Percentiles rank a stretch among this genome's conserved stretches.
These are phyloP conservation scores for Aspergillus quadrilineatus DNA, from an alignment of 2,329 filamentous ascomycete genomes.

Conservation along the genomic window DNA sequence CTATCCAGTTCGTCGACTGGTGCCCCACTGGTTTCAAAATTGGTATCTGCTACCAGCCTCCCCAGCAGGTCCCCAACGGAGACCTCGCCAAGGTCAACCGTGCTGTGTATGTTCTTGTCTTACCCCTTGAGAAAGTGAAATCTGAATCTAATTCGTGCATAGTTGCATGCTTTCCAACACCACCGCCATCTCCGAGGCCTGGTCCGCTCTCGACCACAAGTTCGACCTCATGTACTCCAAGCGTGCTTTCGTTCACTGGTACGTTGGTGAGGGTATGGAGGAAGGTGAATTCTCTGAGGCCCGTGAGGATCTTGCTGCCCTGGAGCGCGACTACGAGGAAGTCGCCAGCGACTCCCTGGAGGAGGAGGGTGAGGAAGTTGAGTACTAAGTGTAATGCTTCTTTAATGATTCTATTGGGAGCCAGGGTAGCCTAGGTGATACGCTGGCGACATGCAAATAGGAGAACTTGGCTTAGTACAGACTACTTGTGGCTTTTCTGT, in stretches of 20 bases:
- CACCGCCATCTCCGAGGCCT: constrained; percentile 96
- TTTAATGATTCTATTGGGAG: constrained; percentile 25
- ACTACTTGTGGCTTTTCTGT: constrained; percentile 33
- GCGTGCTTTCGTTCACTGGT: constrained; percentile 99
- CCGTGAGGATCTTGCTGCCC: constrained; percentile 93
- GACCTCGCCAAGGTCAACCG: constrained; percentile 98
- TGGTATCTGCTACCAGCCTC: constrained; percentile 99
- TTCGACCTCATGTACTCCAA: constrained; percentile 99
- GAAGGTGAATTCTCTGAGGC: constrained; percentile 99
- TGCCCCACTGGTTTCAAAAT: constrained; percentile 99
- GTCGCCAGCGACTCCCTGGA: constrained; percentile 92
- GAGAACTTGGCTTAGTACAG: constrained; percentile 39
- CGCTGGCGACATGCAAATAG: constrained; percentile 37
- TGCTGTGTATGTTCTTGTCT: constrained; percentile 72
- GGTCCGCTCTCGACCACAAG: constrained; percentile 93
- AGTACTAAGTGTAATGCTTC: constrained; percentile 66
- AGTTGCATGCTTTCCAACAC: constrained; percentile 95
- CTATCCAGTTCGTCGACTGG: constrained; percentile 99
- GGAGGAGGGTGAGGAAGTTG: constrained; percentile 79
- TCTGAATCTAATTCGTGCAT: constrained; percentile 14
- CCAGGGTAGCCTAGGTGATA: constrained; percentile 24
- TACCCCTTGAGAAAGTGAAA: background rate
- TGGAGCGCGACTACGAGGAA: constrained; percentile 99
- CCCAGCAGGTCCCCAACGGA: constrained; percentile 91
- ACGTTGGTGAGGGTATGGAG: constrained; percentile 99